Base-by-base conservation (phyloP, 305 asterid species). In the Ilex paraguariensis region DNA sequence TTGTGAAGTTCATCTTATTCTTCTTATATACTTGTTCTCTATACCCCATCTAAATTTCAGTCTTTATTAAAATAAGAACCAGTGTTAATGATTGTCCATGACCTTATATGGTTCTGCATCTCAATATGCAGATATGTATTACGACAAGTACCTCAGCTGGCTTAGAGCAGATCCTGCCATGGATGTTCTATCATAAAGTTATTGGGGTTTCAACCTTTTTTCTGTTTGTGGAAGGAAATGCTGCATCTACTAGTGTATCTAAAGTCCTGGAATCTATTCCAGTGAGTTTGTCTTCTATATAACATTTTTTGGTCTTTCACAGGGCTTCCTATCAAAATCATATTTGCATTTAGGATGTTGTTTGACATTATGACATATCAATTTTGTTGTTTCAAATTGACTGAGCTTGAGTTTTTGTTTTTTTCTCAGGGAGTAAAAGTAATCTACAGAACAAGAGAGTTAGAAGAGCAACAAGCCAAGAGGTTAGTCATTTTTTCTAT, bases 381-480 rank as follows among this genome's bases (percentile, higher is more conserved):
- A 40, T 53, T n/a, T 60, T 63, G 28, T 28, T 62, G 68, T 31
- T 59, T 62, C 57, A 55, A 49, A 49, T 54, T 61, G 58, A 64
- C 31, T 60, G 61, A 68, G 65, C 57, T n/a, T 51, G 56, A 32
- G 8, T 10, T 66, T 68, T 17, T 50, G 56, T 14, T 3, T 60
- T 62, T 59, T 53, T 51, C 66, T 69, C 87, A 91, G 97, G 96
- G 93, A 40, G 93, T 88, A 65, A 84, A 79, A 82, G 87, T 90
- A 59, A 74, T 90, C 59, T 84, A 88, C 83, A 81, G 97, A 81
- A 88, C 96, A 66, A 88, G 73, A 78, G 96, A 86, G 65, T 90
- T 91, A 56, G 96, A 87, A 78, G 96, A 86, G 74, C 81, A 78
- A 70, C 97, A 88, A 72, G 96, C 96, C 62, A 86, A 68, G 79